Evolutionary conservation across 2,329 filamentous ascomycete species (phyloP), one percentile per base, ranked within the genome.

Genomic region (Cytospora leucostoma): DNA sequence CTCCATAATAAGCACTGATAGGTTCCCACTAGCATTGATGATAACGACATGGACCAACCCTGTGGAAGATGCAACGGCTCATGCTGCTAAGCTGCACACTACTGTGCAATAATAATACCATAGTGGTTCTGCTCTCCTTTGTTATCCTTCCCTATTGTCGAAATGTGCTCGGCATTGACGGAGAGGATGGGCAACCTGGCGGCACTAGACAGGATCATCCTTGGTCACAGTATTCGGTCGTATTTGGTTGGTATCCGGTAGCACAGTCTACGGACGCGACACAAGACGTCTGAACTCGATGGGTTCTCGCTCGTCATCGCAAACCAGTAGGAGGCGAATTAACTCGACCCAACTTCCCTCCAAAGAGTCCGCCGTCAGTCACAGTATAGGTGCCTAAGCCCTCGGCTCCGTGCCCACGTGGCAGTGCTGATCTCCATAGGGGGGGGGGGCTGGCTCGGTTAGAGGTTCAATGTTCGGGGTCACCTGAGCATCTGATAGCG

Each of bases 11-110:
- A 34, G 47, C 58, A 61, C n/a, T 61, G 59, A 61, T 61, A 55
- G 51, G 59, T 61, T 52, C 59, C 51, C 59, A 38, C 59, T 61
- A 61, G 51, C 40, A 61, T 38, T 17, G 44, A 53, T 44, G 51
- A 61, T 40, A 61, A 33, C 59, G 32, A 55, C 59, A 61, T 55
- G 59, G 50, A 47, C n/a, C 17, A 19, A 47, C 44, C 44, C n/a
- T 47, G 44, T 19, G n/a, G n/a, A 53, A 40, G 8, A 54, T 21
- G 32, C 32, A 44, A 51, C 50, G 51, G 58, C 50, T 54, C 50
- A 32, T 37, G 32, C 19, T 34, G 27, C 27, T 27, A 27, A 27
- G 27, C 27, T 27, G 27, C 27, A 27, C 27, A 27, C 27, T 27
- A 27, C 27, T 56, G 52, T 38, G 38, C 59, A 61, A 38, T 61